Conservation (phyloP, 495 filamentous ascomycete species). For the Letharia columbiana region DNA sequence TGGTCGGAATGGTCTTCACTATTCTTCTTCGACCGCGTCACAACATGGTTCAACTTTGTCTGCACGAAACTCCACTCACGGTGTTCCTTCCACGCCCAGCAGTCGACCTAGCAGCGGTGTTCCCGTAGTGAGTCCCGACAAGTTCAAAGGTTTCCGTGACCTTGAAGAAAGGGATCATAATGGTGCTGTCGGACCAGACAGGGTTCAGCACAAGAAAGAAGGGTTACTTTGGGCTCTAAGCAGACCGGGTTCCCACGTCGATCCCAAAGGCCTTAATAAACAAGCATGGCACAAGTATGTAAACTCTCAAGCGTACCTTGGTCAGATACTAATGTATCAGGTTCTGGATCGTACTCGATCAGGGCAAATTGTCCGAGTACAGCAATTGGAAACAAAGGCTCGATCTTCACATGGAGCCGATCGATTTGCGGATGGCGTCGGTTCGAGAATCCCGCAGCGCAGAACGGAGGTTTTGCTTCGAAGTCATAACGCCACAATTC, state of each 20-base stretch:
- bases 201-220: slow-evolving; percentile 64
- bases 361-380: slow-evolving; percentile 93
- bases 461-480: slow-evolving; percentile 94
- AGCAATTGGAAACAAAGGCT: slow-evolving; percentile 98
- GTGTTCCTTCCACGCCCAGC: slow-evolving; percentile 24
- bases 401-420: slow-evolving; percentile 96
- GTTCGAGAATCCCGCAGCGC: slow-evolving; percentile 91
- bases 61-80: slow-evolving; percentile 28
- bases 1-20: slow-evolving; percentile 41
- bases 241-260: slow-evolving; percentile 85
- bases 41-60: slow-evolving; percentile 35
- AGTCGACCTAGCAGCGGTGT: slow-evolving; percentile 34
- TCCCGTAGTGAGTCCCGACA: slow-evolving; percentile 44
- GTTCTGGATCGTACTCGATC: slow-evolving; percentile 97
- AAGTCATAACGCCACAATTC: slow-evolving; percentile 94
- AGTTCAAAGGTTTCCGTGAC: slow-evolving; percentile 83
- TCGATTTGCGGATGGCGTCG: slow-evolving; percentile 93
- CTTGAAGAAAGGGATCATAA: slow-evolving; percentile 69
- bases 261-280: slow-evolving; percentile 91
- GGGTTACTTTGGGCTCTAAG: slow-evolving; percentile 91
- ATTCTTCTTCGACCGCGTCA: slow-evolving; percentile 38
- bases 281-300: slow-evolving; percentile 98
- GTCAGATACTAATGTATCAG: slow-evolving; percentile 36
- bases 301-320: neutral
- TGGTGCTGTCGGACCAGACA: slow-evolving; percentile 31